phyloP scores from a whole-genome alignment of 73 alveolate genomes.

The Effrenium voratum region DNA sequence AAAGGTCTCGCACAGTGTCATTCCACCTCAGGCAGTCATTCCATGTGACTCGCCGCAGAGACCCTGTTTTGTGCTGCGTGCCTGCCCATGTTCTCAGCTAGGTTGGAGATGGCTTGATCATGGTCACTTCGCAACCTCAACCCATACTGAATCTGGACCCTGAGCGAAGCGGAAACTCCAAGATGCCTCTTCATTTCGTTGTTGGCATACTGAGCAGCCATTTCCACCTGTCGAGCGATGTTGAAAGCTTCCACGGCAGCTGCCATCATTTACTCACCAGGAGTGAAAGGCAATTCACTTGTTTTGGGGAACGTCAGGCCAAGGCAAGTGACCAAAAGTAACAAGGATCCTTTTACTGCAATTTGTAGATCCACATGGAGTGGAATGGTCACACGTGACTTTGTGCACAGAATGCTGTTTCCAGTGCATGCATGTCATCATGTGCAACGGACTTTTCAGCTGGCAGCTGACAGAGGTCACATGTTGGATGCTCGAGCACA shows the following conservation, averaged over 20 bases:
- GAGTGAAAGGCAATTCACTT: too few relatives aligned
- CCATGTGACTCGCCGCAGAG: neutral
- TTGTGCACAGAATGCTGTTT: too few relatives aligned
- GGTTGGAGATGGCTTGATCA: constrained; percentile 85
- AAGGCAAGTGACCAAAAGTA: too few relatives aligned
- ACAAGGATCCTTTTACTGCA: too few relatives aligned
- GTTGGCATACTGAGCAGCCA: constrained; percentile 94
- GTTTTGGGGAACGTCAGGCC: too few relatives aligned
- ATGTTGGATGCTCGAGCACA: too few relatives aligned
- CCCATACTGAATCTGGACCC: neutral
- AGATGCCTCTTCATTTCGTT: constrained; percentile 79
- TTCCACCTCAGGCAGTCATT: constrained; percentile 51
- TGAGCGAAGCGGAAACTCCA: neutral
- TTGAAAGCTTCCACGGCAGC: neutral
- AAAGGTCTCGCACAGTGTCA: constrained; percentile 92
- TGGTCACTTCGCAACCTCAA: constrained; percentile 88
- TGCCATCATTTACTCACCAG: neutral
- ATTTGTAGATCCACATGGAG: too few relatives aligned
- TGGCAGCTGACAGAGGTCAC: too few relatives aligned
- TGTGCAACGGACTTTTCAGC: too few relatives aligned
- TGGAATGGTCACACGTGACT: too few relatives aligned
- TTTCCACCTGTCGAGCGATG: constrained; percentile 62
- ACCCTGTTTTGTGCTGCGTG: neutral
- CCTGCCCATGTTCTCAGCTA: constrained; percentile 92
- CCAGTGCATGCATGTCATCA: too few relatives aligned